Evolutionary conservation across 495 filamentous ascomycete species (phyloP), one percentile per base, ranked within the genome.

Genomic region (Hapsidospora chrysogenum): DNA sequence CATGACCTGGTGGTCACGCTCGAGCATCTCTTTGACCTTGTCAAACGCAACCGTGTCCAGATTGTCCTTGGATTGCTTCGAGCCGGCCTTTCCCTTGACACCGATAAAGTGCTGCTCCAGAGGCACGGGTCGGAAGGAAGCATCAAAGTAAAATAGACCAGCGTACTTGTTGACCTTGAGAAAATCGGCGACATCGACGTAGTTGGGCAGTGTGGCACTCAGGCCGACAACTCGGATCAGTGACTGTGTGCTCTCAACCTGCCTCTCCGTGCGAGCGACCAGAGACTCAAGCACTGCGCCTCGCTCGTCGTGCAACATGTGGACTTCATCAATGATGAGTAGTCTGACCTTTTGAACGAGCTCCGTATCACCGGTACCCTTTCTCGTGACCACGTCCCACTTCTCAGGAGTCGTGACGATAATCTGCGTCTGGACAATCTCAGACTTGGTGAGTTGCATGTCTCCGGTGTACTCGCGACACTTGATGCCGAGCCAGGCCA

Each of bases 351-450:
- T 97, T 46, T 96, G 89, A 3, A 96, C 89, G 9, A 99, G 68
- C 49, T 95, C 92, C 4, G 92, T 96, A 49, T 99, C 89, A 2
- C 89, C 89, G 1, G 84, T 94, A 31, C 89, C 87, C 54, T 96
- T 99, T 29, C 89, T 68, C 8, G 89, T 99, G 21, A 96, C 80
- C 9, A 96, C 87, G 57, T 99, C 89, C 89, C 89, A 99, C 62
- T 99, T 99, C 53, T 99, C 89, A 33, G 89, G 89, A 8, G 89
- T 99, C 0, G 89, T 99, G 11, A 99, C 92, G 41, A 99, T 94
- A 38, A 99, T 86, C 54, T 99, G 92, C 2, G 89, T 99, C 44
- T 81, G 73, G 20, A 87, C 65, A 39, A 99, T 92, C 57, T 99
- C 92, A 2, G 81, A 72, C 58, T 99, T 99, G 23, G 87, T 93